Conservation (phyloP, 2,329 filamentous ascomycete genomes). For the Anisogramma anomala region DNA sequence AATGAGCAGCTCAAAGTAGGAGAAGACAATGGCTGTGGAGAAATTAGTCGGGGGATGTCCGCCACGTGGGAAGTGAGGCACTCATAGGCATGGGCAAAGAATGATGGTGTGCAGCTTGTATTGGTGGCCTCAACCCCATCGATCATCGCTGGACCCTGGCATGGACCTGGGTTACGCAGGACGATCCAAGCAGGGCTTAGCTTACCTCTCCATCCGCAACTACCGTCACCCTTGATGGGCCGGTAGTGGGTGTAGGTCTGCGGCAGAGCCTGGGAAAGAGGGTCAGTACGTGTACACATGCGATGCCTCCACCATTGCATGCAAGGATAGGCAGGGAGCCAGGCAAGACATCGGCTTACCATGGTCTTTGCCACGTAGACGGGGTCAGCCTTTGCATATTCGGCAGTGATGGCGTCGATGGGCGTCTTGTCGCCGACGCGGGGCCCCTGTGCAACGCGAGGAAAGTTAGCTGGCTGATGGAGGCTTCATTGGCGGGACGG, state of each 20-base stretch:
- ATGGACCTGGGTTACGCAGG: not conserved
- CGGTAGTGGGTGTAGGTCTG: constrained; percentile 80
- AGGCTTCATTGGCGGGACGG: no score
- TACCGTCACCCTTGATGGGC: constrained; percentile 80
- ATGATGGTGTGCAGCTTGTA: not conserved
- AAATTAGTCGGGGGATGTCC: constrained; percentile 1
- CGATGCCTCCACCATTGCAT: no score
- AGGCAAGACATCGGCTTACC: constrained; percentile 39
- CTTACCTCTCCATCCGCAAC: constrained; percentile 96
- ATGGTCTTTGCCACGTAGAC: constrained; percentile 77
- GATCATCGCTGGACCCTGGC: not conserved
- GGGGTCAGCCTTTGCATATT: constrained; percentile 82
- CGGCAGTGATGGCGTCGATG: constrained; percentile 64
- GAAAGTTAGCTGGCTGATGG: constrained; percentile 20
- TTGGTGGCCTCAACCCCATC: not conserved
- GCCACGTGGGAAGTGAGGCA: not conserved
- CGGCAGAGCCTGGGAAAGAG: constrained; percentile 54
- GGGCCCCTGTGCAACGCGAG: constrained; percentile 50
- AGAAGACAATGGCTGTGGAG: constrained; percentile 70
- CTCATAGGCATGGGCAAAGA: not conserved
- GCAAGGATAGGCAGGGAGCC: not conserved
- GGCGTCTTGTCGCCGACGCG: constrained; percentile 68
- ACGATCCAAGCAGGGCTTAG: constrained; percentile 11
- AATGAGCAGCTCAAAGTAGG: constrained; percentile 80
- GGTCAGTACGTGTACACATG: constrained; percentile 1